A percentile compares a stretch with the other conserved stretches of the same genome.
phyloP scores from a whole-genome alignment of 2,329 filamentous ascomycete genomes.

The Botrytis paeoniae region DNA sequence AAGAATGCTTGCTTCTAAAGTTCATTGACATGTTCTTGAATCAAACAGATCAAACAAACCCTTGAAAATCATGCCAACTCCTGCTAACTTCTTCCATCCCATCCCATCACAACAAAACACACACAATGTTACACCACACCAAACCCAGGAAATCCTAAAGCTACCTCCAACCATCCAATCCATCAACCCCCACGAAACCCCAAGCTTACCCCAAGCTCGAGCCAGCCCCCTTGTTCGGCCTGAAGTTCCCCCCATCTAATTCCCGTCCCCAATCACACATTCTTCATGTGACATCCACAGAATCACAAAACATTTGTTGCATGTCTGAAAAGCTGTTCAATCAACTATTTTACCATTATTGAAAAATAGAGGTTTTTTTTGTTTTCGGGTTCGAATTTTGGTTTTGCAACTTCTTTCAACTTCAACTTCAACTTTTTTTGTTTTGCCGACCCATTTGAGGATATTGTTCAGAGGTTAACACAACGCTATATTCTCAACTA shows the following conservation, averaged over 20 bases:
- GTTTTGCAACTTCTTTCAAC: not conserved
- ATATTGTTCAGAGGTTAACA: no score
- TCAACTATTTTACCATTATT: not conserved
- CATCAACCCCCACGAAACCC: not conserved
- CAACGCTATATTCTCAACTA: no score
- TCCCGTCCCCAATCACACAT: not conserved
- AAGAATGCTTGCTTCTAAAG: not conserved
- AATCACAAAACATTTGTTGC: not conserved
- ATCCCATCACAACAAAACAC: not conserved
- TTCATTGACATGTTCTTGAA: not conserved
- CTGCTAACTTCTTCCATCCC: no score
- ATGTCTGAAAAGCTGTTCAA: not conserved
- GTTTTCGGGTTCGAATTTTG: not conserved
- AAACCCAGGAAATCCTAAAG: no score
- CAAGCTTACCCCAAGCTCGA: not conserved
- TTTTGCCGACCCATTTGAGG: no score
- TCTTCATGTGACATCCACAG: not conserved
- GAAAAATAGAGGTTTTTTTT: not conserved
- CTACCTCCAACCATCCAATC: not conserved
- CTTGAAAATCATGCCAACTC: rapidly evolving
- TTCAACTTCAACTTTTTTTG: not conserved
- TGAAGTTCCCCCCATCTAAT: not conserved
- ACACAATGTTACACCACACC: not conserved
- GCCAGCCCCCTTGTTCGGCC: not conserved
- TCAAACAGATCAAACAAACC: not conserved